Percentiles rank a stretch among this genome's conserved stretches.
These are phyloP conservation scores for Aspergillus jensenii DNA, from an alignment of 2,329 filamentous ascomycete species.

Conservation along the genomic window DNA sequence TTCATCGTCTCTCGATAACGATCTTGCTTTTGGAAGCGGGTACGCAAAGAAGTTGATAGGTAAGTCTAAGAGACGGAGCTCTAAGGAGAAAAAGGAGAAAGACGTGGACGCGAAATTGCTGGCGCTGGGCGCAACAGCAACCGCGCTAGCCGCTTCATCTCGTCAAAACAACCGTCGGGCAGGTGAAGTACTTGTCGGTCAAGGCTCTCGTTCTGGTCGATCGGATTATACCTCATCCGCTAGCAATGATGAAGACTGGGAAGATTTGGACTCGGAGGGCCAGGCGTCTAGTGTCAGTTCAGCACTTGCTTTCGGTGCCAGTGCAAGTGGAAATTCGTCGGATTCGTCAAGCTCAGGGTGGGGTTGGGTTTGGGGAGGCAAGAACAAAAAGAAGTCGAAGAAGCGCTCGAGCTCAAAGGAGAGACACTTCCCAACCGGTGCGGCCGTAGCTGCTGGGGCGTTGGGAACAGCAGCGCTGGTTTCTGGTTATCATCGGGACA, in stretches of 20 bases:
- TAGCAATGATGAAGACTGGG: conserved; percentile 55
- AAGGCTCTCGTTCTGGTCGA: conserved; percentile 27
- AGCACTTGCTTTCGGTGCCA: conserved; percentile 61
- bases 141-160: conserved; percentile 44
- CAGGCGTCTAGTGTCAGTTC: conserved; percentile 56
- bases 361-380: conserved; percentile 61
- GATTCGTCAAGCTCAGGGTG: conserved; percentile 59
- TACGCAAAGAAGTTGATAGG: conserved; percentile 39
- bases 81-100: conserved; percentile 18
- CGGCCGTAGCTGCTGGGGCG: conserved; percentile 43
- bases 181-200: conserved; percentile 34
- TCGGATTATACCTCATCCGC: conserved; percentile 27
- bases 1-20: conserved; percentile 66
- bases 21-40: conserved; percentile 66
- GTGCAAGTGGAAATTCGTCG: conserved; percentile 45
- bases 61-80: conserved; percentile 35
- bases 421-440: conserved; percentile 26
- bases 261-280: conserved; percentile 58
- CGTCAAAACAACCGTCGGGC: conserved; percentile 35
- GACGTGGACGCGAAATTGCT: conserved; percentile 49
- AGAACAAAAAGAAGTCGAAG: conserved; percentile 32
- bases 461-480: conserved; percentile 44
- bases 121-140: conserved; percentile 49
- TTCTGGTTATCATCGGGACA: conserved; percentile 34
- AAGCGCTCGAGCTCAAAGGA: conserved; percentile 20